Base-by-base conservation (phyloP, 495 filamentous ascomycete species). In the Aspergillus sclerotiicarbonarius region DNA sequence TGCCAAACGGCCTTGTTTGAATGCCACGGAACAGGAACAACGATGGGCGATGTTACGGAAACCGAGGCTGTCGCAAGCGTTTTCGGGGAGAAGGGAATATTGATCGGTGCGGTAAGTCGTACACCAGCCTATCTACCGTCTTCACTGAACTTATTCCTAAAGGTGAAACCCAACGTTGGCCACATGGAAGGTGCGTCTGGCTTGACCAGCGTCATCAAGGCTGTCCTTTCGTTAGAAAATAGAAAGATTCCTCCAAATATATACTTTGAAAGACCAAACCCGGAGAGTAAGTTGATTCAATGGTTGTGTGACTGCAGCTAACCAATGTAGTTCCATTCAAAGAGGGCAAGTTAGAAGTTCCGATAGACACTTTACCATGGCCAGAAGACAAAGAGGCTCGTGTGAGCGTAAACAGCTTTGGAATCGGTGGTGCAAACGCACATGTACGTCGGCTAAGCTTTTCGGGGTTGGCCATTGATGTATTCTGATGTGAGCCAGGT, bases 11-110 rank as follows among this genome's bases (percentile, higher is more conserved):
- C 56, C 0, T 81, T 78, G 25, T 60, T 82, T 3, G 80, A 83
- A 57, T 77, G 71, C 20, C 81, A 84, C 55, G 80, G 80, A 0
- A 84, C 82, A 3, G 81, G 81, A 1, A 84, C 81, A 0, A 49
- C 47, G 1, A 66, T 70, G 0, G 76, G 76, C 0, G 76, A 78
- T 52, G 41, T 52, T 1, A 56, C 59, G 0, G 69, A 71, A 55
- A 59, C 61, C 4, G 48, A 56, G 3, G 69, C 56, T 2, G 61
- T 71, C 5, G 67, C 60, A 8, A 62, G 57, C 6, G n/a, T 67
- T 2, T 69, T 67, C 19, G 46, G 44, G 1, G 18, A 60, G 2
- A 41, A 57, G 2, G 62, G 62, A 0, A 60, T 65, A 1, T 41
- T 61, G 19, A 68, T 71, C 16, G 60, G 61, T 39, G 54, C 68